Base-by-base conservation (phyloP, 768 basidiomycete genomes). In the Mycena polygramma region DNA sequence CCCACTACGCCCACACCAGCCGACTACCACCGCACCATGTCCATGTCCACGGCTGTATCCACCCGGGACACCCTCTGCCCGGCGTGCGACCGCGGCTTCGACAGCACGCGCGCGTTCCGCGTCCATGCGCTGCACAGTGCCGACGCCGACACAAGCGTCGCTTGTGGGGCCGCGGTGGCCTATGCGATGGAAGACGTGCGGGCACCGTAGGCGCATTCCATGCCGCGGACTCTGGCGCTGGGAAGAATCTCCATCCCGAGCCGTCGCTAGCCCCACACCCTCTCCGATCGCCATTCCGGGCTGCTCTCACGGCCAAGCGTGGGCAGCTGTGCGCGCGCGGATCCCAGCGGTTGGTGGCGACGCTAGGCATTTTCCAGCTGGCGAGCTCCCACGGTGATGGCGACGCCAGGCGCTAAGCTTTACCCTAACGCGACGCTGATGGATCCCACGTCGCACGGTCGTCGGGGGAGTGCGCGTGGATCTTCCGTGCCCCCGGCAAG, bases 31-130 rank as follows among this genome's bases (percentile, higher is more conserved):
- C 57, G 51, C 63, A 36, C 68, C 19, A 54, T 35, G 1, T 70
- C 69, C 45, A 22, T 61, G 57, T 30, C 41, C 53, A 26, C 48
- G 24, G 58, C 68, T 30, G 26, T 48, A 37, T 37, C 51, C 45
- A 35, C 26, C n/a, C 48, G 26, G 15, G 64, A 66, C 6, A 64
- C 68, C 1, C 49, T 63, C 57, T 73, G 72, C 61, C 55, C 72
- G 35, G 72, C 72, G 5, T 73, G 72, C 46, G 72, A 73, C 51
- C 68, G 64, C 11, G 60, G 49, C 53, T 73, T 73, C 51, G 53
- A 15, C 43, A 70, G 65, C 45, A 36, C 30, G 15, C 59, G 72
- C 19, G 72, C 72, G 20, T 73, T 67, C 37, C 59, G 72, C 4
- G 68, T 64, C 26, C 72, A 73, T 57, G 71, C 71, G 10, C 22